Evolutionary conservation across 2,329 filamentous ascomycete genomes (phyloP).

Genomic region (Zasmidium cellare): DNA sequence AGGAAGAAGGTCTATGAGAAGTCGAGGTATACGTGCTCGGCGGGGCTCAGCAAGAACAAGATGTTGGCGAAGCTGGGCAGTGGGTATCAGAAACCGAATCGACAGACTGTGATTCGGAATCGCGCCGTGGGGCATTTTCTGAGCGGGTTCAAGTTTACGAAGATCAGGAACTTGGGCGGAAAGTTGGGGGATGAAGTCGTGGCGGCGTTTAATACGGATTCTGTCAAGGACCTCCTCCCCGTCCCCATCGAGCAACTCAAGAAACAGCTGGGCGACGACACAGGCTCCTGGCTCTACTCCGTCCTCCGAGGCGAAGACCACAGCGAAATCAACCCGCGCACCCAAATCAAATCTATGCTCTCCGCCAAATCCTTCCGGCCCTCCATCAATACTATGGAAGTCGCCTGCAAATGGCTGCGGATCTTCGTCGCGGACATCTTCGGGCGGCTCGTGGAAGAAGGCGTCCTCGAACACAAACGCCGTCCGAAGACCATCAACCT

Average conservation of each 20-base stretch:
- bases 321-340: constrained; percentile 86
- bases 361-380: constrained; percentile 95
- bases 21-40: constrained; percentile 88
- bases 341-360: constrained; percentile 95
- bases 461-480: constrained; percentile 81
- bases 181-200: constrained; percentile 88
- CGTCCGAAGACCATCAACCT: constrained; percentile 83
- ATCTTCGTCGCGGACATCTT: constrained; percentile 94
- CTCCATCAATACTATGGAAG: constrained; percentile 72
- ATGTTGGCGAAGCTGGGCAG: constrained; percentile 94
- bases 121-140: constrained; percentile 79
- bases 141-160: constrained; percentile 84
- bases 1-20: constrained; percentile 67
- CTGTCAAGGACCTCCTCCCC: constrained; percentile 71
- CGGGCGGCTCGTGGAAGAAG: constrained; percentile 85
- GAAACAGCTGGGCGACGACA: constrained; percentile 77
- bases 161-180: constrained; percentile 91
- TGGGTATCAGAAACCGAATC: constrained; percentile 87
- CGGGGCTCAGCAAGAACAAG: constrained; percentile 86
- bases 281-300: constrained; percentile 80
- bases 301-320: constrained; percentile 82
- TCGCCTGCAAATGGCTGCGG: constrained; percentile 79
- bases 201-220: constrained; percentile 77
- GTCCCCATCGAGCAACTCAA: constrained; percentile 76
- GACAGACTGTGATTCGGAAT: constrained; percentile 90